phyloP scores from a whole-genome alignment of 805 yeast species.

The Saccharomycopsis sp. region DNA sequence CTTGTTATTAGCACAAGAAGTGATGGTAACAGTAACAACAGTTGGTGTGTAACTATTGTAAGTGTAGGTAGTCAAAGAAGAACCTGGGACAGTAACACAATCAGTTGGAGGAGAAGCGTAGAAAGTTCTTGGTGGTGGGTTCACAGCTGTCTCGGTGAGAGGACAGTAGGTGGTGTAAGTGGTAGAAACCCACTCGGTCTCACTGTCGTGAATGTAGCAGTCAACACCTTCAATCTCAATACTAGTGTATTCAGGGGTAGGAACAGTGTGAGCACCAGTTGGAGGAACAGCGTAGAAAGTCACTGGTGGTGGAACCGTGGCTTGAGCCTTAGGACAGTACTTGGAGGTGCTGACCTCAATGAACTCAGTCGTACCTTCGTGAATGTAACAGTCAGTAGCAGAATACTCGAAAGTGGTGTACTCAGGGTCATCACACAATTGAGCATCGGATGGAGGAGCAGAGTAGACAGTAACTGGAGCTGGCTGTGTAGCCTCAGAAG shows the following conservation, averaged over 20 bases:
- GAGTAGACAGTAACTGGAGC: neutral
- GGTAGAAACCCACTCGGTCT: neutral
- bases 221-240: neutral
- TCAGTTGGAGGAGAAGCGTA: constrained; percentile 8
- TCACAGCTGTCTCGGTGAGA: neutral
- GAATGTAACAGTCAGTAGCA: neutral
- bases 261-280: neutral
- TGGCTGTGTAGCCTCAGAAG: constrained; percentile 2
- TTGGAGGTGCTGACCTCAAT: neutral
- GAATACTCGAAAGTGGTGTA: neutral
- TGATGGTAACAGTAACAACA: constrained; percentile 13
- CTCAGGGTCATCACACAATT: neutral
- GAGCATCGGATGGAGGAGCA: neutral
- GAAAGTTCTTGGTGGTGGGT: neutral
- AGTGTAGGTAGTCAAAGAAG: constrained; percentile 2
- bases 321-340: neutral
- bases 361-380: neutral
- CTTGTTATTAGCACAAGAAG: constrained; percentile 13
- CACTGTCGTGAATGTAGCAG: neutral
- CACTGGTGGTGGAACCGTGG: neutral
- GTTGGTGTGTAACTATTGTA: neutral
- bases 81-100: constrained; percentile 4
- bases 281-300: neutral
- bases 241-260: neutral
- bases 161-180: neutral